Evolutionary conservation across 1,139 yeast species (phyloP).

Genomic region (Tardiomyces digboiensis): DNA sequence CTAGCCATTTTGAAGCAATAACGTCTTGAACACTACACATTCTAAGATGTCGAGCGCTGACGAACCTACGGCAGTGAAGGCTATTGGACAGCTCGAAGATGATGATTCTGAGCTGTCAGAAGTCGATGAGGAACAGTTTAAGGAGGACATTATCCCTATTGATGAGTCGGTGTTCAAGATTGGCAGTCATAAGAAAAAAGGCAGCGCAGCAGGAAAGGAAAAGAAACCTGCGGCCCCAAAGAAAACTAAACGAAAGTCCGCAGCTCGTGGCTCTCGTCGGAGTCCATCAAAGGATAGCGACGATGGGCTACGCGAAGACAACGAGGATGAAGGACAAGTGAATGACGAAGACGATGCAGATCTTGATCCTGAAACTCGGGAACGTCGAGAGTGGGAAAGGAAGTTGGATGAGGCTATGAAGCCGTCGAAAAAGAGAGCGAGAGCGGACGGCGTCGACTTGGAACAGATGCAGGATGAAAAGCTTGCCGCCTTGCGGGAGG

Average conservation of each 20-base stretch:
- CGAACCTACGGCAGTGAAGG: background rate
- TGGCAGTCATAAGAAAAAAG: constrained; percentile 26
- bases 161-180: constrained; percentile 34
- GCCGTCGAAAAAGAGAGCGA: constrained; percentile 38
- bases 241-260: constrained; percentile 2
- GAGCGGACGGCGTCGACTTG: constrained; percentile 80
- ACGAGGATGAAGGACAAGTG: constrained; percentile 8
- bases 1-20: no score
- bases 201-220: constrained; percentile 3
- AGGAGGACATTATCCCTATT: constrained; percentile 21
- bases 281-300: constrained; percentile 9
- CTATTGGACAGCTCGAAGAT: constrained; percentile 1
- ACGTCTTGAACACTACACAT: no score
- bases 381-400: constrained; percentile 72
- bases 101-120: constrained; percentile 28
- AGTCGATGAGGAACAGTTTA: constrained; percentile 29
- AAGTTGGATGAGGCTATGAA: constrained; percentile 70
- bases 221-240: constrained; percentile 6
- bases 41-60: no score
- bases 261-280: background rate
- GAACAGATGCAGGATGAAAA: constrained; percentile 94
- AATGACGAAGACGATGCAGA: constrained; percentile 10
- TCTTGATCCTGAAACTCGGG: constrained; percentile 38
- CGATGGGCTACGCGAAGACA: constrained; percentile 6
- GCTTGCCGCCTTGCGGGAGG: constrained; percentile 70